Percentiles rank a stretch among this genome's conserved stretches.
These are phyloP conservation scores for Naganishia albida DNA, from an alignment of 1,284 basidiomycete genomes.

Conservation along the genomic window DNA sequence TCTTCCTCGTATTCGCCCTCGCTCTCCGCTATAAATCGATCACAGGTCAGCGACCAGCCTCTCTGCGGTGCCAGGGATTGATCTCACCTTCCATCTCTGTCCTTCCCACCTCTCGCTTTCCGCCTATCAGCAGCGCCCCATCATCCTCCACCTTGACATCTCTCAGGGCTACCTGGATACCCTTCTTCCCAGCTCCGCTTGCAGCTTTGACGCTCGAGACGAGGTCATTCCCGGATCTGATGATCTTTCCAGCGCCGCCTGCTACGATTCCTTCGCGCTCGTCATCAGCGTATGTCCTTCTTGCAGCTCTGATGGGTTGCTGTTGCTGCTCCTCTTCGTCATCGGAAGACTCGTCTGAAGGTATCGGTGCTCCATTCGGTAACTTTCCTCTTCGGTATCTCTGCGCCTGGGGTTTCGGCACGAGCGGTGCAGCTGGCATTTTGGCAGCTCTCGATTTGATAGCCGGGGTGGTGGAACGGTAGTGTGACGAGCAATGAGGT, in stretches of 20 bases:
- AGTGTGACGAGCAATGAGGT: neutral
- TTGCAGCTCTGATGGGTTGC: neutral
- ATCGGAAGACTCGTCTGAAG: constrained; percentile 27
- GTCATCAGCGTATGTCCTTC: constrained; percentile 5
- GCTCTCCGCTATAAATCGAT: constrained; percentile 35
- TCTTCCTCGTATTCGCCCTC: constrained; percentile 42
- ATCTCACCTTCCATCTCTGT: constrained; percentile 37
- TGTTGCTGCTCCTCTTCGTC: constrained; percentile 26
- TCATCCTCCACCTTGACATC: constrained; percentile 47
- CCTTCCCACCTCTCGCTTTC: constrained; percentile 40
- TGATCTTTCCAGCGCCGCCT: constrained; percentile 51
- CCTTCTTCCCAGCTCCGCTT: constrained; percentile 28
- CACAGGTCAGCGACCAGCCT: neutral
- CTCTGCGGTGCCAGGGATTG: neutral
- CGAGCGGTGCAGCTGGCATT: constrained; percentile 28
- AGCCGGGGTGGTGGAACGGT: neutral
- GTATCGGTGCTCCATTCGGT: constrained; percentile 28
- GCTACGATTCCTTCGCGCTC: constrained; percentile 40
- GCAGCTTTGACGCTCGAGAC: constrained; percentile 27
- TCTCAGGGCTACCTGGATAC: constrained; percentile 41
- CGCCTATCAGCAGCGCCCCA: constrained; percentile 35
- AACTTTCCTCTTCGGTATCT: constrained; percentile 34
- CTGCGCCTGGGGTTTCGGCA: constrained; percentile 30
- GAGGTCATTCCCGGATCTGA: constrained; percentile 35
- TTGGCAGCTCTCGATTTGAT: neutral